Evolutionary conservation across 805 yeast species (phyloP).

Genomic region (Pichia deserticola): DNA sequence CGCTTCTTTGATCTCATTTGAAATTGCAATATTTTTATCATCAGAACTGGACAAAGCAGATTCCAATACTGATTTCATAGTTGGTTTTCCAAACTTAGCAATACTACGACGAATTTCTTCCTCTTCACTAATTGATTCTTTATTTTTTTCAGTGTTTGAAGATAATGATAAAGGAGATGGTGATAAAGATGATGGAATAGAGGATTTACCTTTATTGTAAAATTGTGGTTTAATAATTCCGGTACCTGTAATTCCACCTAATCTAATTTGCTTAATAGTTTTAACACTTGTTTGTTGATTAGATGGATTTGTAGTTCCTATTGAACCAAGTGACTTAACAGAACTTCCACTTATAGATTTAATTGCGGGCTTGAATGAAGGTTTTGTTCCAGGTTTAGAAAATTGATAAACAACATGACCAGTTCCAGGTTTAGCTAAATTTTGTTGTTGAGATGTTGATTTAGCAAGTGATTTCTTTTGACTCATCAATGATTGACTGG

Average conservation of each 20-base stretch:
- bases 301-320: neutral
- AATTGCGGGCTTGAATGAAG: slow-evolving; percentile 6
- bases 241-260: neutral
- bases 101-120: too few species aligned
- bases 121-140: too few species aligned
- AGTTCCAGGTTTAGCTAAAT: neutral
- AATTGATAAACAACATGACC: slow-evolving; percentile 8
- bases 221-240: slow-evolving; percentile 21
- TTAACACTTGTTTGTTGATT: slow-evolving; percentile 10
- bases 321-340: neutral
- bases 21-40: too few species aligned
- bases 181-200: too few species aligned
- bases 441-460: neutral
- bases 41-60: too few species aligned
- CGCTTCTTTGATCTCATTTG: too few species aligned
- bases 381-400: slow-evolving; percentile 9
- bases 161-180: neutral
- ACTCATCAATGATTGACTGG: too few species aligned
- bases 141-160: too few species aligned
- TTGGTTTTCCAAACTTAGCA: too few species aligned
- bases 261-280: neutral
- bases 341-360: slow-evolving; percentile 1
- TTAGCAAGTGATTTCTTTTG: too few species aligned
- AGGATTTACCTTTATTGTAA: slow-evolving; percentile 15
- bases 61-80: too few species aligned